Percentiles rank a stretch among this genome's conserved stretches.
Evolutionary conservation across 805 yeast species (phyloP).

Genomic region (Naumovozyma dairenensis): DNA sequence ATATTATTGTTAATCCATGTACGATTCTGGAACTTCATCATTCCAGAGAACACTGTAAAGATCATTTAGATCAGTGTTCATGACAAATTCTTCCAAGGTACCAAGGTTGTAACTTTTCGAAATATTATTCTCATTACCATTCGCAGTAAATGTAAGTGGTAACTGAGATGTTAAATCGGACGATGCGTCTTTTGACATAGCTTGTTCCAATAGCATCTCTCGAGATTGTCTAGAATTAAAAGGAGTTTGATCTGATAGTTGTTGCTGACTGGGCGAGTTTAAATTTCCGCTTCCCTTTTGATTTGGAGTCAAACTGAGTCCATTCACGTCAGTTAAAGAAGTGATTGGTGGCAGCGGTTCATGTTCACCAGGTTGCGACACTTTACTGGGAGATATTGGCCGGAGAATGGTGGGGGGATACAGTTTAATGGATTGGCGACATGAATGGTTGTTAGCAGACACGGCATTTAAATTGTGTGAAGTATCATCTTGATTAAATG

Average conservation of each 20-base stretch:
- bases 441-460: too few relatives aligned
- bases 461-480: neutral
- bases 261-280: neutral
- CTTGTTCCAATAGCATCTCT: neutral
- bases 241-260: neutral
- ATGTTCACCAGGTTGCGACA: neutral
- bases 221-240: too few relatives aligned
- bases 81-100: conserved; percentile 23
- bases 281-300: too few relatives aligned
- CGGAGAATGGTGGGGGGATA: conserved; percentile 1
- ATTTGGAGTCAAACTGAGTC: neutral
- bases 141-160: neutral
- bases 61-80: conserved; percentile 19
- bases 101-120: conserved; percentile 13
- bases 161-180: neutral
- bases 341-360: neutral
- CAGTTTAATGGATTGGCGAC: neutral
- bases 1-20: too few relatives aligned
- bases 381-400: neutral
- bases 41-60: conserved; percentile 2
- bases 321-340: neutral
- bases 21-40: neutral
- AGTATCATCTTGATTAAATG: conserved; percentile 4
- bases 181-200: neutral
- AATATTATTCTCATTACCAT: neutral